Conservation (phyloP, 2,329 filamentous ascomycete species). For the Penicillium glabrum region DNA sequence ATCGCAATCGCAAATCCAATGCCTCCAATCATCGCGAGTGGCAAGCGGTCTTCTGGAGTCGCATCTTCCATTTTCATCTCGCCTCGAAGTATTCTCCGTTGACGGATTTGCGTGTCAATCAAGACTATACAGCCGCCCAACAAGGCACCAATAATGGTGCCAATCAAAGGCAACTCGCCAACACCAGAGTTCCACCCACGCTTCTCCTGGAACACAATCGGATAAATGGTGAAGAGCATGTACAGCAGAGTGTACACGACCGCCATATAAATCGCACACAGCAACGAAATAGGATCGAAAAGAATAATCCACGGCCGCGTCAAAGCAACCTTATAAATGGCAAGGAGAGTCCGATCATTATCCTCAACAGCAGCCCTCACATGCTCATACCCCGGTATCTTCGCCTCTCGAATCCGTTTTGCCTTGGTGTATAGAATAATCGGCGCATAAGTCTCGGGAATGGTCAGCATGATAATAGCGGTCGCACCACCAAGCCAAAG, state of each 20-base stretch:
- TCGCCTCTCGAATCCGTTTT: slow-evolving; percentile 48
- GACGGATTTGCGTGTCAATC: slow-evolving; percentile 40
- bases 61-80: slow-evolving; percentile 25
- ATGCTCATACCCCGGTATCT: slow-evolving; percentile 54
- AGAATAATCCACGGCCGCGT: slow-evolving; percentile 58
- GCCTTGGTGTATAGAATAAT: slow-evolving; percentile 57
- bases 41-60: slow-evolving; percentile 19
- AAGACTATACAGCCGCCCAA: slow-evolving; percentile 35
- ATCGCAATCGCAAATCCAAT: slow-evolving; percentile 36
- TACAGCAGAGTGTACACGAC: slow-evolving; percentile 57
- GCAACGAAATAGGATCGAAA: slow-evolving; percentile 55
- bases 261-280: slow-evolving; percentile 54
- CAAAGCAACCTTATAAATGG: slow-evolving; percentile 54
- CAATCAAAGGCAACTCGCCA: slow-evolving; percentile 52
- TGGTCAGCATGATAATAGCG: slow-evolving; percentile 52
- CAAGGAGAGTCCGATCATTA: slow-evolving; percentile 43
- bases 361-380: slow-evolving; percentile 53
- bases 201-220: slow-evolving; percentile 51
- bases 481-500: slow-evolving; percentile 40
- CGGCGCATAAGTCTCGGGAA: slow-evolving; percentile 58
- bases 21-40: slow-evolving; percentile 22
- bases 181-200: slow-evolving; percentile 57
- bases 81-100: slow-evolving; percentile 31
- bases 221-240: slow-evolving; percentile 61
- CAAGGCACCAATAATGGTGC: slow-evolving; percentile 19